phyloP scores from a whole-genome alignment of 768 basidiomycete species.

The Podaxis pistillaris region DNA sequence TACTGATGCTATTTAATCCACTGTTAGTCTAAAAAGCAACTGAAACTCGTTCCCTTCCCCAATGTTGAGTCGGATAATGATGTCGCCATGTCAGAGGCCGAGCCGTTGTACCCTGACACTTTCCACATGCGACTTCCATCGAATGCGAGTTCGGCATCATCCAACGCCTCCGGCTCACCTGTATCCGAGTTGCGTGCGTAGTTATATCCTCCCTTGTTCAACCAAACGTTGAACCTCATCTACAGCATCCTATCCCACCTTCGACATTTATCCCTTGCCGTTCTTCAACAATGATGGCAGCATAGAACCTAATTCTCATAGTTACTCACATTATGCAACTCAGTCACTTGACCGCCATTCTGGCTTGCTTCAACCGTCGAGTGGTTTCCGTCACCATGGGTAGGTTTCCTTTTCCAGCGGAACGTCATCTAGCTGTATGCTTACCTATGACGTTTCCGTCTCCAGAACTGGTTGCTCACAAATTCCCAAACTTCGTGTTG shows the following conservation, averaged over 20 bases:
- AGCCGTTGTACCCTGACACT: slow-evolving; percentile 50
- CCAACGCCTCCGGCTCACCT: slow-evolving; percentile 47
- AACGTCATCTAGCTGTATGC: slow-evolving; percentile 12
- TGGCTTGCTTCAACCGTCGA: slow-evolving; percentile 68
- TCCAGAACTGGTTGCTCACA: slow-evolving; percentile 67
- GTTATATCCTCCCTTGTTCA: background rate
- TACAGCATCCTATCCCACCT: slow-evolving; percentile 55
- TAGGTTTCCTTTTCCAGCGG: slow-evolving; percentile 32
- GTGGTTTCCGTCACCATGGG: slow-evolving; percentile 68
- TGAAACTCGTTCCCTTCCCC: slow-evolving; percentile 76
- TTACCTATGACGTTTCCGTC: background rate
- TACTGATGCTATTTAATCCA: slow-evolving; percentile 24
- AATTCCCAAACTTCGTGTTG: slow-evolving; percentile 80
- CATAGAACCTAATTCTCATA: slow-evolving; percentile 47
- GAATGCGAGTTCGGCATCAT: slow-evolving; percentile 60
- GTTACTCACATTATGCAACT: slow-evolving; percentile 39
- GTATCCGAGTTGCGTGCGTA: slow-evolving; percentile 48
- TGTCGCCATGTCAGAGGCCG: slow-evolving; percentile 70
- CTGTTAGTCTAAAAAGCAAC: slow-evolving; percentile 58
- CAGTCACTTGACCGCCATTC: slow-evolving; percentile 34
- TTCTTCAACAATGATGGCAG: slow-evolving; percentile 46
- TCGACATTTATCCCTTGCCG: slow-evolving; percentile 60
- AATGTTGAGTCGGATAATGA: slow-evolving; percentile 62
- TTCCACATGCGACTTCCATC: slow-evolving; percentile 66
- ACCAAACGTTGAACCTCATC: slow-evolving; percentile 5